phyloP scores from a whole-genome alignment of 257 asterid genomes.

The Nicotiana paniculata region DNA sequence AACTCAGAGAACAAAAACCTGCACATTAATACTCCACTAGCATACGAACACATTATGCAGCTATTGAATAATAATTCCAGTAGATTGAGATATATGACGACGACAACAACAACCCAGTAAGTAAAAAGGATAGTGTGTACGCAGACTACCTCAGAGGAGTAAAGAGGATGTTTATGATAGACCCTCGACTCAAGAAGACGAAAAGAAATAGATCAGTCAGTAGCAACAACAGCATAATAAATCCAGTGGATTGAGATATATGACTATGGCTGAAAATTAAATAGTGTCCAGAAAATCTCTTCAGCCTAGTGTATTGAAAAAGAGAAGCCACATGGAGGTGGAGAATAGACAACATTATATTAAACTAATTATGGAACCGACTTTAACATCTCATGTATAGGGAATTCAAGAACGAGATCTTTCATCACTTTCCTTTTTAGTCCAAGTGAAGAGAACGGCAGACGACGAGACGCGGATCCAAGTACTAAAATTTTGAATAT shows the following conservation, averaged over 20 bases:
- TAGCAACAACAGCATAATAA: not conserved
- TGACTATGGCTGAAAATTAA: not conserved
- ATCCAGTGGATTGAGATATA: not conserved
- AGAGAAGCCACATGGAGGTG: not conserved
- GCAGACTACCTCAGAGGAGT: too few species aligned
- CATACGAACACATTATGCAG: not conserved
- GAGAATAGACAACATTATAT: not conserved
- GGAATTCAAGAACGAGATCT: slow-evolving; percentile 11
- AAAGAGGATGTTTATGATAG: too few species aligned
- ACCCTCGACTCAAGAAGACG: too few species aligned
- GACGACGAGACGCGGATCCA: not conserved
- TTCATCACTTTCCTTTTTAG: slow-evolving; percentile 1
- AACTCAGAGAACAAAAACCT: not conserved
- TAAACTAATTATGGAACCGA: not conserved
- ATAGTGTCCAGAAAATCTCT: not conserved
- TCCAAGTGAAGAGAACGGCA: slow-evolving; percentile 4
- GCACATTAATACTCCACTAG: not conserved
- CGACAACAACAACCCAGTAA: too few species aligned
- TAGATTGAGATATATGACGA: not conserved
- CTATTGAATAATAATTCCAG: not conserved
- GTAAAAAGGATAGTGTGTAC: too few species aligned
- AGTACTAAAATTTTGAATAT: slow-evolving; percentile 2
- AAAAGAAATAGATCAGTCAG: too few species aligned
- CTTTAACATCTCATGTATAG: slow-evolving; percentile 22
- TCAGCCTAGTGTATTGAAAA: not conserved